Evolutionary conservation across 2,329 filamentous ascomycete genomes (phyloP), one percentile per base, ranked within the genome.

Genomic region (Plenodomus biglobosus): DNA sequence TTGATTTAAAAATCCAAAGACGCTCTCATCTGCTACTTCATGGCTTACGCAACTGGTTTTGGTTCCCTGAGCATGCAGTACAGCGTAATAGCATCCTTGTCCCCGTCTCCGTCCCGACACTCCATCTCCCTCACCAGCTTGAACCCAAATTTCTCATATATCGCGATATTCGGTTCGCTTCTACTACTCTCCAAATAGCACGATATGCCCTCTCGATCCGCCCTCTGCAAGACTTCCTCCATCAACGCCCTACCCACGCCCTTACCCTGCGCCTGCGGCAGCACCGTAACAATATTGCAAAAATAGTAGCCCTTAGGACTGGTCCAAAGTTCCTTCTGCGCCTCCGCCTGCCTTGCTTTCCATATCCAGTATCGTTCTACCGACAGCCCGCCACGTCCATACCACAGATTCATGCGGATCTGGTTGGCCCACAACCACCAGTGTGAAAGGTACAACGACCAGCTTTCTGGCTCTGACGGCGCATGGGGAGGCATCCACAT

Each of bases 131-230:
- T 83, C 7, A 78, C 79, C 45, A 86, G 73, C 61, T 77, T 73
- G 66, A 90, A 90, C 4, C 86, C 87, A 77, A 88, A 80, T 48
- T 78, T 79, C 56, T 85, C 80, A 66, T 90, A 90, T 18, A 90
- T 89, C 24, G 78, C 76, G 64, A 87, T 79, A 59, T 90, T 90
- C 0, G 87, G 87, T 50, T 80, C 78, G 32, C 81, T 81, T 44
- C 84, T 81, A 50, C 82, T 86, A 24, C 85, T 88, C 69, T 90
- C 87, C 48, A 90, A 71, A 68, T 90, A 90, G 60, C 86, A 89
- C 45, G 74, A 78, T 60, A 81, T 78, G 0, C 82, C 80, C 64
- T 89, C 84, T 4, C 70, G 69, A 66, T 90, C 87, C 8, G 87
- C 86, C 60, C 73, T 73, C 35, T 79, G 75, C 15, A 85, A 83